Evolutionary conservation across 78 protist species (phyloP).

Genomic region (slime mould (Dictyostelium discoideum)): dicty_2.7 NC_007089.4:1215501-1216000

Average conservation of each 20-base stretch:
- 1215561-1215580: too few relatives aligned
- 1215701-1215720: slow-evolving; percentile 29
- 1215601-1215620: not conserved
- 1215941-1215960: not conserved
- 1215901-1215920: not conserved
- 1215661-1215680: not conserved
- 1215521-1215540: too few relatives aligned
- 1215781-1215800: too few relatives aligned
- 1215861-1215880: too few relatives aligned
- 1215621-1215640: not conserved
- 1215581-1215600: not conserved
- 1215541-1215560: too few relatives aligned
- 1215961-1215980: not conserved
- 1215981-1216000: not conserved
- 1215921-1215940: not conserved
- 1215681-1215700: not conserved
- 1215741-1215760: not conserved
- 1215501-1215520: too few relatives aligned
- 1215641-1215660: not conserved
- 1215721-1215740: slow-evolving; percentile 23
- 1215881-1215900: too few relatives aligned
- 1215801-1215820: too few relatives aligned
- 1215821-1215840: too few relatives aligned
- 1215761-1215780: not conserved
- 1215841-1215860: not conserved